Evolutionary conservation across 306 rosid species (phyloP).

Genomic region (Prinsepia uniflora): DNA sequence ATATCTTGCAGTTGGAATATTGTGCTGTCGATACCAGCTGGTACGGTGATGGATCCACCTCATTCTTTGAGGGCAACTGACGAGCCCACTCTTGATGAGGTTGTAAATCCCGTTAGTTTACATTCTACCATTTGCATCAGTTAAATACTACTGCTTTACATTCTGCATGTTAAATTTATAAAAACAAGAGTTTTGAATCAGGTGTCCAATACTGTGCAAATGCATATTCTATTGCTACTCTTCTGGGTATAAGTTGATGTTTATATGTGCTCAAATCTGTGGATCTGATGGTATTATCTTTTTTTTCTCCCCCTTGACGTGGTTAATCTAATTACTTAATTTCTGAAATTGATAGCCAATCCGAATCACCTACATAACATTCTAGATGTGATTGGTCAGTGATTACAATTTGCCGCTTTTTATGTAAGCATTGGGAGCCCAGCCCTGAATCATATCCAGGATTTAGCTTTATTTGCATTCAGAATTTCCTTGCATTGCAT

Average conservation of each 20-base stretch:
- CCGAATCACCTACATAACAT: neutral
- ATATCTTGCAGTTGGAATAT: slow-evolving; percentile 69
- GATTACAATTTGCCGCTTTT: neutral
- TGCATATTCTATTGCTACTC: neutral
- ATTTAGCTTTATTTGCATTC: neutral
- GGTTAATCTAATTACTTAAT: too few species aligned
- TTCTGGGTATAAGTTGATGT: neutral
- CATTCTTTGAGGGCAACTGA: slow-evolving; percentile 62
- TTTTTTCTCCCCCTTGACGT: too few species aligned
- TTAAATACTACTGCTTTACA: slow-evolving; percentile 6
- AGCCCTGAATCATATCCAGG: neutral
- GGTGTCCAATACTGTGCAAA: neutral
- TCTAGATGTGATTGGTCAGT: neutral
- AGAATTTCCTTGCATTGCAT: neutral
- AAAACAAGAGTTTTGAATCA: neutral
- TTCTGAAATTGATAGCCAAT: neutral
- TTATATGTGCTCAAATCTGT: slow-evolving; percentile 1
- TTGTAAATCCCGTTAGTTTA: slow-evolving; percentile 29
- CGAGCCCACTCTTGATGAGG: slow-evolving; percentile 75
- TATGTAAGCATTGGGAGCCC: neutral
- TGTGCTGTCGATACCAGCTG: slow-evolving; percentile 62
- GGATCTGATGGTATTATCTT: neutral
- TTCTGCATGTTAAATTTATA: slow-evolving; percentile 3
- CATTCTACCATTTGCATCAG: neutral
- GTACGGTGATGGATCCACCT: slow-evolving; percentile 53